Evolutionary conservation across 768 basidiomycete genomes (phyloP), one percentile per base, ranked within the genome.

Genomic region (Serendipita sp.): DNA sequence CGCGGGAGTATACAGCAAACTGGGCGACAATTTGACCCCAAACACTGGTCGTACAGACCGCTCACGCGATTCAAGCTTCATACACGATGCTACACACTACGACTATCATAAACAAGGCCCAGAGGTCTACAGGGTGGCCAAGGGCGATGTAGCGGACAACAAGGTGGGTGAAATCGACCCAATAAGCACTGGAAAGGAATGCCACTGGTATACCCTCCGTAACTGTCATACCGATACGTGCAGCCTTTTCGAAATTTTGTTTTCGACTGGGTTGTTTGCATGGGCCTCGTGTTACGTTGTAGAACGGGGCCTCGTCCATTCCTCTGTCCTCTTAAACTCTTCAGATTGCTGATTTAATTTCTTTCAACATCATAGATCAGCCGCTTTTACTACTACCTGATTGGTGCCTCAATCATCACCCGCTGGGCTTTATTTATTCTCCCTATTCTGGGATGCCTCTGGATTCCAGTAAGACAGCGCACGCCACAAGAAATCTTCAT

Each of bases 361-460:
- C 38, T 37, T 46, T 48, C 30, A 51, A 11, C 41, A 44, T 37
- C 4, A 30, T 63, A 88, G 86, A 71, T 86, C 46, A 75, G 80
- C 0, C 81, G 78, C 69, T 71, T 86, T 3, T 91, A 90, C 74
- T 77, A 85, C 67, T 91, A 86, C 73, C 78, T 91, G 7, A 70
- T 91, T 63, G 86, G 85, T 70, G 81, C 81, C 18, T 88, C 87
- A 2, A 85, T 91, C 71, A 77, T 89, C 54, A 85, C 88, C 5
- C 81, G 90, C 44, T 92, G 89, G 89, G 77, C 83, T 24, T 67
- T 92, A 35, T 86, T 86, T 75, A 89, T 93, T 70, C 71, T 91
- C 16, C 90, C 90, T 0, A 73, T 90, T 32, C 75, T 89, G 45
- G 82, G 73, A 35, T 67, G 85, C 32, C 66, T 87, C 1, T 88